phyloP scores from a whole-genome alignment of 352 stramenopile genomes.

The Thraustochytrium striatum region DNA sequence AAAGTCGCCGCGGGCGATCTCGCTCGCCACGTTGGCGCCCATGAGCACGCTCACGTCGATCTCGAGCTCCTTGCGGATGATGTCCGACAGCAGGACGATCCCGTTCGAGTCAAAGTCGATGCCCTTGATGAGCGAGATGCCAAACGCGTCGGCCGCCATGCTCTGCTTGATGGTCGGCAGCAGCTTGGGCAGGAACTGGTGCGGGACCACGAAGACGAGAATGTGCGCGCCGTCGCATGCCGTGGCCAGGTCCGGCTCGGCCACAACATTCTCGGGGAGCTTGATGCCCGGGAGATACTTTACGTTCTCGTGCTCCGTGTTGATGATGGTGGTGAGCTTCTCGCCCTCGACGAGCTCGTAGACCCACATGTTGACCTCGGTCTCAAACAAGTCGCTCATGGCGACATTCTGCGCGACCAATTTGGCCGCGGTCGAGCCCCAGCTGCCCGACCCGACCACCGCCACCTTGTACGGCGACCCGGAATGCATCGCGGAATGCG shows the following conservation, averaged over 20 bases:
- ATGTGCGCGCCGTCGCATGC: slow-evolving; percentile 77
- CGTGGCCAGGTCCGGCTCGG: slow-evolving; percentile 76
- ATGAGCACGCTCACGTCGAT: slow-evolving; percentile 85
- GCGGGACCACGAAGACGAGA: slow-evolving; percentile 91
- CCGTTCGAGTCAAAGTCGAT: slow-evolving; percentile 42
- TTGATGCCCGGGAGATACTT: slow-evolving; percentile 80
- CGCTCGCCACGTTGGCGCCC: slow-evolving; percentile 89
- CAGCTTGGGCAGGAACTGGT: slow-evolving; percentile 86
- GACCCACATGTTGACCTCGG: slow-evolving; percentile 68
- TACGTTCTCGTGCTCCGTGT: slow-evolving; percentile 80
- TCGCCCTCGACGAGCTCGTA: slow-evolving; percentile 61
- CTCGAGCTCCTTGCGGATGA: slow-evolving; percentile 88
- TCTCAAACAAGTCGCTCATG: slow-evolving; percentile 9
- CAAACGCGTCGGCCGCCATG: slow-evolving; percentile 78
- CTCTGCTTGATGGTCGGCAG: slow-evolving; percentile 72
- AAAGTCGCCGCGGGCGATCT: slow-evolving; percentile 87
- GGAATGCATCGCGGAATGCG: too few relatives aligned
- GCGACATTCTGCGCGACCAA: slow-evolving; percentile 17
- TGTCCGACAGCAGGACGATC: slow-evolving; percentile 60
- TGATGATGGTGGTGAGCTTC: slow-evolving; percentile 75
- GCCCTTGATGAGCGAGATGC: slow-evolving; percentile 89
- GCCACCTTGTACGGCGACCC: slow-evolving; percentile 27
- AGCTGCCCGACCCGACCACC: slow-evolving; percentile 30
- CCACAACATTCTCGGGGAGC: slow-evolving; percentile 71
- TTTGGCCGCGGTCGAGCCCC: slow-evolving; percentile 17